Conservation (phyloP, 768 basidiomycete genomes). For the Hortiboletus campestris region DNA sequence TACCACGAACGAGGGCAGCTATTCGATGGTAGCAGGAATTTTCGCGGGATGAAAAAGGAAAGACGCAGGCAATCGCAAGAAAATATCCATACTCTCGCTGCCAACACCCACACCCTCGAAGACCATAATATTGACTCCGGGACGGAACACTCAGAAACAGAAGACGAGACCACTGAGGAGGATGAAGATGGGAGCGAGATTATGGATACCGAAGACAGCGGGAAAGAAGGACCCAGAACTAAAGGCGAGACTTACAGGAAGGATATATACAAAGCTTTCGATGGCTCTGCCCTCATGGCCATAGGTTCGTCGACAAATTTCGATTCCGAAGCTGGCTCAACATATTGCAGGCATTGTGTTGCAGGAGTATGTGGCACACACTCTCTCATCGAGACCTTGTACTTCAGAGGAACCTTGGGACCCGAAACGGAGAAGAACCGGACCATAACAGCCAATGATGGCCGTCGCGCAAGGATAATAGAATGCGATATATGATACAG, state of each 20-base stretch:
- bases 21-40: conserved; percentile 46
- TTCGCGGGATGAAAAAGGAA: conserved; percentile 42
- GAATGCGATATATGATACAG: conserved; percentile 6
- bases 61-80: conserved; percentile 14
- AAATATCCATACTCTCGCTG: conserved; percentile 24
- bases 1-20: conserved; percentile 64
- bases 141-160: conserved; percentile 12
- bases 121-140: conserved; percentile 3
- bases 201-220: conserved; percentile 6
- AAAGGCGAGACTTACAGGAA: conserved; percentile 16
- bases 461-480: background rate
- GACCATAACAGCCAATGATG: background rate
- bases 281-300: conserved; percentile 71
- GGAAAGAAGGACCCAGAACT: background rate
- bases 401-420: background rate
- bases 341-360: conserved; percentile 57
- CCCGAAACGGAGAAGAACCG: conserved; percentile 11
- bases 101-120: conserved; percentile 4
- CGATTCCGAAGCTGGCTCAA: background rate
- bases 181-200: conserved; percentile 15
- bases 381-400: conserved; percentile 8
- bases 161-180: conserved; percentile 14
- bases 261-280: conserved; percentile 76
- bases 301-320: conserved; percentile 47
- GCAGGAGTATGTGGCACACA: conserved; percentile 57